Percentiles rank a stretch among this genome's conserved stretches.
phyloP scores from a whole-genome alignment of 1,284 basidiomycete genomes.

The Caloboletus inedulis region DNA sequence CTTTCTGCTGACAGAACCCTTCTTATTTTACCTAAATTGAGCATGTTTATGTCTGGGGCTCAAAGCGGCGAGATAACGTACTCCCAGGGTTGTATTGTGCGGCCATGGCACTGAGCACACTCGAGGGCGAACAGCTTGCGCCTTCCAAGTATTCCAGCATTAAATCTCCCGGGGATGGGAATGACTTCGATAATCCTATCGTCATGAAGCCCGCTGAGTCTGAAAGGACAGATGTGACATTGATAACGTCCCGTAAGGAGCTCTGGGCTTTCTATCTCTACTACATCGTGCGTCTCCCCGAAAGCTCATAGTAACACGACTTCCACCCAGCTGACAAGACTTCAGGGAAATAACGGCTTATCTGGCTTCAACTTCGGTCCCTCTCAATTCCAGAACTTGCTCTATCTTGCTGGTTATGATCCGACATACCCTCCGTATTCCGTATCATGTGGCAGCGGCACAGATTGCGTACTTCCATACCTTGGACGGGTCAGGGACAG shows the following conservation, averaged over 20 bases:
- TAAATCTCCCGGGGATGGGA: not conserved
- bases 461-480: slow-evolving; percentile 64
- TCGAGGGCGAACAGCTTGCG: not conserved
- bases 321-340: not conserved
- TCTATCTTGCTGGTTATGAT: slow-evolving; percentile 70
- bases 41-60: not conserved
- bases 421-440: slow-evolving; percentile 55
- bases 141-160: not conserved
- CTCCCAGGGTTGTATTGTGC: not conserved
- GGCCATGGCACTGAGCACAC: slow-evolving; percentile 5
- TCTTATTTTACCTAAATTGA: not conserved
- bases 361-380: slow-evolving; percentile 76
- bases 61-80: not conserved
- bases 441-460: slow-evolving; percentile 45
- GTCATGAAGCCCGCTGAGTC: not conserved
- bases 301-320: not conserved
- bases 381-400: slow-evolving; percentile 72
- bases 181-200: not conserved
- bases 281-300: slow-evolving; percentile 48
- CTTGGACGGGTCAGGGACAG: slow-evolving; percentile 61
- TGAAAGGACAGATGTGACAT: not conserved
- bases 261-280: slow-evolving; percentile 73
- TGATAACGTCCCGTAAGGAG: slow-evolving; percentile 51
- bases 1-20: not conserved
- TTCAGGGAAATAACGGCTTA: slow-evolving; percentile 64